phyloP scores from a whole-genome alignment of 345 rosid species.

The Jatropha curcas region DNA sequence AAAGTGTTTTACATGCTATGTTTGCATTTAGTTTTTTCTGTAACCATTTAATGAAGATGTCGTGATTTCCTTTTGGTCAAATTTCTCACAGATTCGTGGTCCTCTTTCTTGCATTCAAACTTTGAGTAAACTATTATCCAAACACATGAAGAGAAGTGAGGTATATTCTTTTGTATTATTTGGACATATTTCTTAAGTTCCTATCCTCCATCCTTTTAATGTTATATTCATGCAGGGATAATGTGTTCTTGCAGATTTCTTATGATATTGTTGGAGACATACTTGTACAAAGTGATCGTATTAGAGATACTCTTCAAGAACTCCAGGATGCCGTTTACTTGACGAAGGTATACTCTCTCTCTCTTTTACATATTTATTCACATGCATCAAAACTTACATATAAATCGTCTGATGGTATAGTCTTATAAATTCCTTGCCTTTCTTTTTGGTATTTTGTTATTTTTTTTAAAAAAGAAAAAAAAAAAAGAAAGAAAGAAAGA shows the following conservation, averaged over 20 bases:
- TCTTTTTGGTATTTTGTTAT: neutral
- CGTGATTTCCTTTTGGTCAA: slow-evolving; percentile 13
- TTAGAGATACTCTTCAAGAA: slow-evolving; percentile 72
- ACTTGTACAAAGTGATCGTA: slow-evolving; percentile 64
- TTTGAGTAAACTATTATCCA: slow-evolving; percentile 74
- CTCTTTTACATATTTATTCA: neutral
- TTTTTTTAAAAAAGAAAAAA: neutral
- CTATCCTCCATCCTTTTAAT: neutral
- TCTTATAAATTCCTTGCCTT: neutral
- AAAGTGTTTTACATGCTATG: slow-evolving; percentile 16
- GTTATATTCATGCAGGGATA: slow-evolving; percentile 6
- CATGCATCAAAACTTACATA: neutral
- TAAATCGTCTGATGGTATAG: neutral
- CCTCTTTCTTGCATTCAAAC: slow-evolving; percentile 81
- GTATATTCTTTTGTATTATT: slow-evolving; percentile 34
- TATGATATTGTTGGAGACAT: slow-evolving; percentile 83
- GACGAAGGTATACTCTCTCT: slow-evolving; percentile 59
- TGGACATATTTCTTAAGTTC: slow-evolving; percentile 12
- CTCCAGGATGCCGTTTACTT: slow-evolving; percentile 87
- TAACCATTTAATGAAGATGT: slow-evolving; percentile 11
- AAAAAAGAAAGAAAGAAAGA: too few species aligned
- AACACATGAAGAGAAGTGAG: slow-evolving; percentile 75
- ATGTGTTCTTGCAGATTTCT: slow-evolving; percentile 50
- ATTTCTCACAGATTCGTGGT: slow-evolving; percentile 62
- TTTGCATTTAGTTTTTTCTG: neutral